Base-by-base conservation (phyloP, 495 filamentous ascomycete genomes). In the Diplogelasinospora grovesii region DNA sequence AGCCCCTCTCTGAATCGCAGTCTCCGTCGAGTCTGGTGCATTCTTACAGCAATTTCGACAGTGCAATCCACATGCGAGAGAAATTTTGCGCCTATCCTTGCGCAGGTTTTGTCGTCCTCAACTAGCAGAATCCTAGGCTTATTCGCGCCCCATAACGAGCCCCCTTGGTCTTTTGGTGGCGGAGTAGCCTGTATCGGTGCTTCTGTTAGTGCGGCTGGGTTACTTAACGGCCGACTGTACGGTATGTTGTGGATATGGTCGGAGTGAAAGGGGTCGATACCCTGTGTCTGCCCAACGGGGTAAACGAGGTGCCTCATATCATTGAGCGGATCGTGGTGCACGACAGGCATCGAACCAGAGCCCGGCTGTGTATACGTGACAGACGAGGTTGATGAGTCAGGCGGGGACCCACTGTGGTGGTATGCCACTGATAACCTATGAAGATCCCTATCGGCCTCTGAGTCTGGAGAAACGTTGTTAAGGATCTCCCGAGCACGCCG, bases 221-320 rank as follows among this genome's bases (percentile, higher is more conserved):
- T 59, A 35, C 57, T 63, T 22, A 69, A 47, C 8, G 69, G 69
- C 5, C 67, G 79, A 52, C 69, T 66, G 53, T 95, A 96, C 1
- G 89, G 89, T 27, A 96, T 90, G 49, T 94, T 95, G 65, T 87
- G 75, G 51, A 95, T 86, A 52, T 96, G 88, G 45, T 95, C 89
- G 46, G 85, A 83, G 53, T 90, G 89, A 76, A 90, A 89, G 6
- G 89, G 89, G 60, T 96, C 89, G 53, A 96, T 96, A 18, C 89
- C 89, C 44, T 89, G 83, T 4, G 82, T 89, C 35, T 86, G 78
- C 0, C 89, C 89, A 13, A 93, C 86, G 0, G 89, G 89, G 59
- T 96, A 96, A 11, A 95, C 87, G 44, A 93, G 73, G 39, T 80
- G 79, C 44, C 92, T 86, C 27, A 86, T 66, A 33, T 94, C 89